Evolutionary conservation across 163 green algal genomes (phyloP), one percentile per base, ranked within the genome.

Genomic region (Chlorella variabilis): DNA sequence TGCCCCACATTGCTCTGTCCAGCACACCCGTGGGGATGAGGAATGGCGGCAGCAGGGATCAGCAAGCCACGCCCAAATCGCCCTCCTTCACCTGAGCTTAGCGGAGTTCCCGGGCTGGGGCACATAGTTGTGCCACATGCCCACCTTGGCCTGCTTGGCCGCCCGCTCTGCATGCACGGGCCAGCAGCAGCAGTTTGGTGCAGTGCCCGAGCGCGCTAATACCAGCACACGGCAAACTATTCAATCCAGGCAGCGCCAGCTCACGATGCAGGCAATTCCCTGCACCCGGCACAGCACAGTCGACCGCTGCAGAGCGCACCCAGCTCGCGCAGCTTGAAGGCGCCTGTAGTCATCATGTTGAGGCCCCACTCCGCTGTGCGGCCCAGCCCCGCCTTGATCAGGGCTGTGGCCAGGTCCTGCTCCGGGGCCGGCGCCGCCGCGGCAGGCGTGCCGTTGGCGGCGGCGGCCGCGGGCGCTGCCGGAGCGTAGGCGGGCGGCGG

Each of bases 111-210:
- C 81, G 25, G 82, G 58, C 13, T 69, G 87, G 0, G 95, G 87
- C 78, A 97, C 93, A 77, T 96, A 98, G 71, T 92, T 90, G 62
- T 87, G 87, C 96, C 96, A 99, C 33, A 98, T 92, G 54, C 87
- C 86, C 20, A 83, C 29, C 51, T 88, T 87, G 33, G 87, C 77
- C 75, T 91, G 82, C 90, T 98, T 98, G 66, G 96, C 93, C 4
- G 73, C 75, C 31, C 92, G 88, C 89, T 98, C 96, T 68, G 93
- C 75, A 73, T 15, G 25, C 34, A 70, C 15, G 27, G 27, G 34
- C 33, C 33, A 15, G 23, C 9, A n/a, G 54, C 54, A n/a, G 27
- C n/a, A 66, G n/a, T 23, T 9, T 8, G 59, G 59, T 13, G 45
- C 70, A 77, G 42, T 20, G n/a, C n/a, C n/a, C n/a, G n/a, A n/a